These are phyloP conservation scores for Phalaenopsis equestris DNA, from an alignment of 106 monocot species.

Conservation along the genomic window DNA sequence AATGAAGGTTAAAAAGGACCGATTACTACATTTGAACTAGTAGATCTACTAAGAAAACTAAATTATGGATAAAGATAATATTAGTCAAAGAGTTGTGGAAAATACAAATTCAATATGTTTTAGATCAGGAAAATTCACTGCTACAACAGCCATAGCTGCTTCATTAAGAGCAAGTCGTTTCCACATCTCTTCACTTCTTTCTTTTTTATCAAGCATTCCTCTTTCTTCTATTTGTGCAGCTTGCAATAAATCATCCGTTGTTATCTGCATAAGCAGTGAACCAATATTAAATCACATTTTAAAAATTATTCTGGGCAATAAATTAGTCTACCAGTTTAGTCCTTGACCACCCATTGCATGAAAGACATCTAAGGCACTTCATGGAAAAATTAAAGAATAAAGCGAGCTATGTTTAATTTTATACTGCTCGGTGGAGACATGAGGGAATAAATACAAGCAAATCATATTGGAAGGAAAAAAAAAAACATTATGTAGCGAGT, in stretches of 20 bases:
- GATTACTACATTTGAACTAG: background rate
- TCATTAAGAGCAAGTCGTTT: constrained; percentile 74
- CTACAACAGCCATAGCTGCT: constrained; percentile 86
- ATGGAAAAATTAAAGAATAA: background rate
- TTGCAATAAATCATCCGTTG: constrained; percentile 85
- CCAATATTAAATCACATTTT: background rate
- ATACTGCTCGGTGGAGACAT: too few species aligned
- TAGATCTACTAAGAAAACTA: background rate
- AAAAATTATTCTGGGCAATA: background rate
- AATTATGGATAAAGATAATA: background rate
- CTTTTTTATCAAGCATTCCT: constrained; percentile 88
- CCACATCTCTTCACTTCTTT: constrained; percentile 75
- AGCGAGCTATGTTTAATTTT: background rate
- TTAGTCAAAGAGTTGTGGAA: background rate
- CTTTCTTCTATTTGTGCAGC: constrained; percentile 94
- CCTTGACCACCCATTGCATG: background rate
- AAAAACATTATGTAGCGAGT: background rate
- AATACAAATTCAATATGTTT: constrained; percentile 93
- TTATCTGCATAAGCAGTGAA: constrained; percentile 33
- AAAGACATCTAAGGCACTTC: background rate
- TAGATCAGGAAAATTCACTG: constrained; percentile 76
- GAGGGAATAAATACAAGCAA: too few species aligned
- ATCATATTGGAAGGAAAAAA: background rate
- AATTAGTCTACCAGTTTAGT: background rate
- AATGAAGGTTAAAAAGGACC: background rate